Percentiles rank a stretch among this genome's conserved stretches.
Evolutionary conservation across 164 flowering plant species (phyloP).

Genomic region (Stephania cephalantha): DNA sequence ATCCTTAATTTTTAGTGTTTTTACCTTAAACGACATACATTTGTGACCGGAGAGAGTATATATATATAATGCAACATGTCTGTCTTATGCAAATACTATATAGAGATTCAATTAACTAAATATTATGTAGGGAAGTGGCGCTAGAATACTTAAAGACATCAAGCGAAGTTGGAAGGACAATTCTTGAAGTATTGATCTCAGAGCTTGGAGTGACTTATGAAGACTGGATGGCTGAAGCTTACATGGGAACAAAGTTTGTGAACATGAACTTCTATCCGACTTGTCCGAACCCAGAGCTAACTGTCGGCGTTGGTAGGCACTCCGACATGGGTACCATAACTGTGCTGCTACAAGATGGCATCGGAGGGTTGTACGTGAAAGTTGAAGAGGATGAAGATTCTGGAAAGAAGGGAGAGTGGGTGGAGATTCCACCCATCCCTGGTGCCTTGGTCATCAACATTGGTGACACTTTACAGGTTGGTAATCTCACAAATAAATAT

Average conservation of each 20-base stretch:
- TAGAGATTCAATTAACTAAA: neutral
- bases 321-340: conserved; percentile 40
- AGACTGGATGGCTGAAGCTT: conserved; percentile 23
- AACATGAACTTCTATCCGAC: conserved; percentile 41
- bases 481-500: neutral
- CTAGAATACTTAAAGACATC: conserved; percentile 32
- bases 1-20: too few species aligned
- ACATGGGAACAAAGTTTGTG: conserved; percentile 22
- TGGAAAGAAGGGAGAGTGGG: conserved; percentile 30
- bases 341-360: conserved; percentile 39
- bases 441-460: conserved; percentile 42
- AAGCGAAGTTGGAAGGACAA: conserved; percentile 19
- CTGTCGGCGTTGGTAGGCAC: conserved; percentile 41
- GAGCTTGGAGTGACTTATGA: conserved; percentile 30
- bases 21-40: too few species aligned
- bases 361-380: conserved; percentile 43
- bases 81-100: neutral
- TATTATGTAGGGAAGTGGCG: conserved; percentile 26
- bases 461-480: conserved; percentile 37
- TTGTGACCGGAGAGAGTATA: too few species aligned
- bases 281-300: conserved; percentile 43
- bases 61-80: too few species aligned
- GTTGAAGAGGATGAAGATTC: conserved; percentile 18
- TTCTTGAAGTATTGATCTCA: conserved; percentile 22
- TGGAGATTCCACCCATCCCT: conserved; percentile 36